Evolutionary conservation across 2,329 filamentous ascomycete genomes (phyloP), one percentile per base, ranked within the genome.

Genomic region (Cytospora piceicola): DNA sequence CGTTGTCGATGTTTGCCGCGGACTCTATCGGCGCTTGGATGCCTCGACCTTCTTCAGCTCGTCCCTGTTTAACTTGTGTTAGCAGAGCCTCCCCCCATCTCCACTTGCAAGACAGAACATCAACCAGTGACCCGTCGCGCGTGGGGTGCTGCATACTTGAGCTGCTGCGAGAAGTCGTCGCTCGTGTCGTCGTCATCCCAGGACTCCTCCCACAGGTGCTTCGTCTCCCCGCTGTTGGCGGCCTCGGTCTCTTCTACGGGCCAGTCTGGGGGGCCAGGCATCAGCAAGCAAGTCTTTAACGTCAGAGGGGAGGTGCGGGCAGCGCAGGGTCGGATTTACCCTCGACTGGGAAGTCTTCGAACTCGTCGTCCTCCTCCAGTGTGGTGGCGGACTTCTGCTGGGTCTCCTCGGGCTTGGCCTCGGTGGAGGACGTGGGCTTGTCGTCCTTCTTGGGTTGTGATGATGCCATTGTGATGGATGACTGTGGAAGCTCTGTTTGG

Each of bases 161-260:
- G 81, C 82, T 98, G 94, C 74, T 91, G 87, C 15, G 93, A 95
- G 78, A 99, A 99, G 75, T 99, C 95, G 76, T 99, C 95, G 73
- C 86, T 95, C 71, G 93, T 95, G 80, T 98, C 95, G 77, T 98
- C 94, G 75, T 99, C 95, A 76, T 99, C 95, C 95, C 95, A 99
- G 84, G 93, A 97, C 84, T 99, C 95, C 80, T 99, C 95, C 95
- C 95, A 99, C 63, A 99, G 83, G 81, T 98, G 94, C 77, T 85
- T 81, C 70, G 82, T 84, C 74, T 89, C 89, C 72, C 82, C 87
- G 68, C 84, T 88, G 73, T 85, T 84, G 65, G 90, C 91, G 64
- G 89, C 90, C 76, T 97, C 93, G 68, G 92, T 92, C 75, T 97
- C 94, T 75, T 97, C 93, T 77, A 93, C 89, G 61, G 89, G 84